Base-by-base conservation (phyloP, 2,329 filamentous ascomycete genomes). In the Pyrenochaeta sp. region DNA sequence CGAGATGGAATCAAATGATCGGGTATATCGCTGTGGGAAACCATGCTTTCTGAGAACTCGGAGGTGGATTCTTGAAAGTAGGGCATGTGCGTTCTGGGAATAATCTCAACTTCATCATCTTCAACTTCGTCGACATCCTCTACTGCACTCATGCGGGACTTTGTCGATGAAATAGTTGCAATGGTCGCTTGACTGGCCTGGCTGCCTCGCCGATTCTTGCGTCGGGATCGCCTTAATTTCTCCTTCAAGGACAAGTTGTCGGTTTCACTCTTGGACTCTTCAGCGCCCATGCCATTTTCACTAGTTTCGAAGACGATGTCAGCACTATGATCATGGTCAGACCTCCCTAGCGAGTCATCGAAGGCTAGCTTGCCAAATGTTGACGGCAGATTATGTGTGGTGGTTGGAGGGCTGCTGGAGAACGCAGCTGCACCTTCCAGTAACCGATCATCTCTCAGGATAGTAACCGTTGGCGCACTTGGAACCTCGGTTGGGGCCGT, bases 51-150 rank as follows among this genome's bases (percentile, higher is more conserved):
- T 0, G 69, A 67, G 14, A 65, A 31, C 1, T 68, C 67, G 7
- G 67, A 60, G 1, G 32, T 51, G 0, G 45, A 42, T 11, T 64
- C 63, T 27, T 64, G 64, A 2, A 65, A 62, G 11, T 59, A 61
- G 9, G 64, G 62, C 37, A 62, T 51, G 21, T 71, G 61, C 7
- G 55, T 60, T 32, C 73, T 64, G 18, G 79, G 74, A 46, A 83
- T 80, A 9, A 75, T 79, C 56, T 84, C 81, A 9, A 83, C 69
- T 6, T 83, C 81, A 14, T 80, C 77, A 23, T 82, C 77, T 17
- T 76, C 73, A 4, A 76, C 69, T 23, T 72, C 62, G 14, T 68
- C 75, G 7, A 63, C 61, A 27, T 69, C 67, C 32, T 70, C 68
- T 2, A 74, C 67, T 5, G 71, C 71, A 36, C 75, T 78, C 63